Conservation (phyloP, 2,329 filamentous ascomycete species). For the Raffaelea ambrosiae region DNA sequence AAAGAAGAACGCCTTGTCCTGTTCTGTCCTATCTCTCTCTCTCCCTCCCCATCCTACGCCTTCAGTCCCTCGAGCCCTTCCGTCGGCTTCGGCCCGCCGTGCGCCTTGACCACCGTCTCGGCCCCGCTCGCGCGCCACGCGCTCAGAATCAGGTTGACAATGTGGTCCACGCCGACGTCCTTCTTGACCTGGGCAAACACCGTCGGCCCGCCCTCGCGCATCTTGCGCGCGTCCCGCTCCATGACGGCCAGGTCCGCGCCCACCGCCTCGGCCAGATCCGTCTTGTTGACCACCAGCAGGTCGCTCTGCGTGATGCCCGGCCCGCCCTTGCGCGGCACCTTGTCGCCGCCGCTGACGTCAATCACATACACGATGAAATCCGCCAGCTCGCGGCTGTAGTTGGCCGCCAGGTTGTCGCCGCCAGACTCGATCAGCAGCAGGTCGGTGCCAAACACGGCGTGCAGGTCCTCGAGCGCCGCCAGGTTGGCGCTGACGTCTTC, state of each 20-base stretch:
- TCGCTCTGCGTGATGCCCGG: constrained; percentile 97
- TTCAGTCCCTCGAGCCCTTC: constrained; percentile 41
- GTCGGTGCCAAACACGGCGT: constrained; percentile 72
- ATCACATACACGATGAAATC: constrained; percentile 99
- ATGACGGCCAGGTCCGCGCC: constrained; percentile 88
- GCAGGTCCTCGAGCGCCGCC: constrained; percentile 81
- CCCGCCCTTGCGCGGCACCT: constrained; percentile 91
- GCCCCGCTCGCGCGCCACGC: constrained; percentile 91
- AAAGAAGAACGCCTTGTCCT: too few species aligned
- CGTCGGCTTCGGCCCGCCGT: constrained; percentile 51
- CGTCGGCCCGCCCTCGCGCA: constrained; percentile 90
- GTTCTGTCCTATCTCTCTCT: not conserved
- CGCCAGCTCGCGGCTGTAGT: constrained; percentile 89
- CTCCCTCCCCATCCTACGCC: not conserved
- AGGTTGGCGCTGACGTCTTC: constrained; percentile 96
- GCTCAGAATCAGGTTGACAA: constrained; percentile 79
- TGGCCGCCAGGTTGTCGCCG: constrained; percentile 93
- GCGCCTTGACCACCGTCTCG: constrained; percentile 44
- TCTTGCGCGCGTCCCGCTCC: constrained; percentile 90
- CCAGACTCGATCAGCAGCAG: constrained; percentile 90
- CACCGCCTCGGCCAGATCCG: constrained; percentile 81
- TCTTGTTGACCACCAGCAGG: constrained; percentile 92
- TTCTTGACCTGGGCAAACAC: constrained; percentile 98
- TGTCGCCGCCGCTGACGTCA: constrained; percentile 92
- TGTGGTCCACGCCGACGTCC: constrained; percentile 73